A percentile compares a stretch with the other conserved stretches of the same genome.
These are phyloP conservation scores for Aspergillus mulundensis DNA, from an alignment of 495 filamentous ascomycete genomes.

Conservation along the genomic window DNA sequence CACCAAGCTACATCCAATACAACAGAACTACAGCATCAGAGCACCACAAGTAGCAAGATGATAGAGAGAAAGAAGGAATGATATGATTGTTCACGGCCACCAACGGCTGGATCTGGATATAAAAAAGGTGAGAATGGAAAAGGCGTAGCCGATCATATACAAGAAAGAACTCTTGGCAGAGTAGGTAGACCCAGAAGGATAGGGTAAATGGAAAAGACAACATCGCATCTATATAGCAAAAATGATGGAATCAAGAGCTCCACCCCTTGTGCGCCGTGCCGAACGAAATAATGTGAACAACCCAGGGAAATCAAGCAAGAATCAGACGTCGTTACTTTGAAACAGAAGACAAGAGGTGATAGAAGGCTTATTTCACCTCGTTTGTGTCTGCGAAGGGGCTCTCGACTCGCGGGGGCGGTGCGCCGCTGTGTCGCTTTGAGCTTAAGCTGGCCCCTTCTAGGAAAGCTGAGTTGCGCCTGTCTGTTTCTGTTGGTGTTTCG, in stretches of 20 bases:
- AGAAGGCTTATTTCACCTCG: conserved; percentile 57
- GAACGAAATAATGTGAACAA: neutral
- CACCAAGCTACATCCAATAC: neutral
- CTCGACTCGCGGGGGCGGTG: conserved; percentile 29
- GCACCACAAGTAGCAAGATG: neutral
- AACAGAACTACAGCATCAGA: neutral
- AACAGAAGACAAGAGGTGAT: neutral
- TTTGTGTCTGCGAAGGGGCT: conserved; percentile 48
- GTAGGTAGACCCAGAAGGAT: neutral
- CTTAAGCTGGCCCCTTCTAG: conserved; percentile 23
- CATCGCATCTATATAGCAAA: conserved; percentile 13
- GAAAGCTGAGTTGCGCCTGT: conserved; percentile 16
- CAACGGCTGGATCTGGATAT: neutral
- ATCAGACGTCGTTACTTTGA: conserved; percentile 10
- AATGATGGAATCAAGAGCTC: neutral
- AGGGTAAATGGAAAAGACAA: conserved; percentile 3
- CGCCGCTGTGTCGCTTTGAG: conserved; percentile 25
- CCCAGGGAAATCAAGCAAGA: neutral
- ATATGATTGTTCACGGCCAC: neutral
- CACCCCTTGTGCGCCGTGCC: conserved; percentile 10
- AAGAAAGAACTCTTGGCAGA: neutral
- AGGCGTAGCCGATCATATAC: conserved; percentile 21
- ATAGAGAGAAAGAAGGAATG: neutral
- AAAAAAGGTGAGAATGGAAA: neutral
- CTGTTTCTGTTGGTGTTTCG: conserved; percentile 28